phyloP scores from a whole-genome alignment of 805 yeast species.

The Limtongia smithiae region DNA sequence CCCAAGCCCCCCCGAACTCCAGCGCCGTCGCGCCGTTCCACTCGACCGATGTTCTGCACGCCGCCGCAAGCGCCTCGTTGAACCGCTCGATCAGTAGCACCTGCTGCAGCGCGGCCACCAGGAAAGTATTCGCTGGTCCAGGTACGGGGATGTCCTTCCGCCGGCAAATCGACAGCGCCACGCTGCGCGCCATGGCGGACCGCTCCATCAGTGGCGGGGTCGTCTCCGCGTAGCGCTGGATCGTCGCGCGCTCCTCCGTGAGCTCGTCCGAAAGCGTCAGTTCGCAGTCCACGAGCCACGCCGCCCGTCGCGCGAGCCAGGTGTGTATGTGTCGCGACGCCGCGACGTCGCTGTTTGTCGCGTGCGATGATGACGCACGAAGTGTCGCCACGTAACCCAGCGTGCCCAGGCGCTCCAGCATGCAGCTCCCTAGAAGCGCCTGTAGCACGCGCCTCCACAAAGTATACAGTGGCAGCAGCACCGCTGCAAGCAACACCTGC shows the following conservation, averaged over 20 bases:
- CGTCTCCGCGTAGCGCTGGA: conserved; percentile 10
- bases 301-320: conserved; percentile 21
- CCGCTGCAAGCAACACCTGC: too few relatives aligned
- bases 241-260: conserved; percentile 8
- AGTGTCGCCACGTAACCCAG: conserved; percentile 4
- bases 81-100: conserved; percentile 13
- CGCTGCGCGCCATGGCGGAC: conserved; percentile 8
- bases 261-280: conserved; percentile 20
- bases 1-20: conserved; percentile 9
- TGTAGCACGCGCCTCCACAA: too few relatives aligned
- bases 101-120: conserved; percentile 8
- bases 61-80: conserved; percentile 1
- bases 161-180: conserved; percentile 20
- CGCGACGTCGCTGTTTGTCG: background rate
- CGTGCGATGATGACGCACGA: background rate
- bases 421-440: too few relatives aligned
- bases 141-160: conserved; percentile 15
- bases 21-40: conserved; percentile 6
- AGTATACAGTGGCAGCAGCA: too few relatives aligned
- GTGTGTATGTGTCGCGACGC: background rate
- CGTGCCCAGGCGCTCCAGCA: background rate
- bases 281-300: conserved; percentile 27
- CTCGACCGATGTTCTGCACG: conserved; percentile 5
- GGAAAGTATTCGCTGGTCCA: background rate
- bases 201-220: conserved; percentile 4